Conservation (phyloP, 805 yeast genomes). For the Yamadazyma endophytica region DNA sequence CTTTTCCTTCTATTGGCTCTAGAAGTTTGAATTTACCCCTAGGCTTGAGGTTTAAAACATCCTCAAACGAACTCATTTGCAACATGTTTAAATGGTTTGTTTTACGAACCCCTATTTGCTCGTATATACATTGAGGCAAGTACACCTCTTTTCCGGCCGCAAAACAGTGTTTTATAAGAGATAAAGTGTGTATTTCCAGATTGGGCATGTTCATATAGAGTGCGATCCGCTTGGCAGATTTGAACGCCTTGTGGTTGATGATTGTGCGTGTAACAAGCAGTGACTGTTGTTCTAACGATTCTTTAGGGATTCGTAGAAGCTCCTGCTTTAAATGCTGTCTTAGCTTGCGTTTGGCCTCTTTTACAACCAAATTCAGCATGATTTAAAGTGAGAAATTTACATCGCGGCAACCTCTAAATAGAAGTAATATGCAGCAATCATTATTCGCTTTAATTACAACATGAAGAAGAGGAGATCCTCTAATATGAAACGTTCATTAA, state of each 20-base stretch:
- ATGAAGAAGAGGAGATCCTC: not conserved
- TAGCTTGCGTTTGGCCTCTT: conserved; percentile 20
- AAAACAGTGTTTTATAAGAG: conserved; percentile 51
- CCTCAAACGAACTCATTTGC: conserved; percentile 35
- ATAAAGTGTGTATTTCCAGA: conserved; percentile 62
- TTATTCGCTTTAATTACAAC: not conserved
- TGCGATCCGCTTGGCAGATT: conserved; percentile 48
- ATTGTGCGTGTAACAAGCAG: conserved; percentile 15
- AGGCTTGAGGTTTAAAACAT: conserved; percentile 50
- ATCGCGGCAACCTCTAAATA: not conserved
- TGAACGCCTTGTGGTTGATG: conserved; percentile 30
- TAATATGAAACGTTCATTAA: conserved; percentile 1
- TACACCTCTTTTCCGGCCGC: conserved; percentile 47
- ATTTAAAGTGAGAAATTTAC: not conserved
- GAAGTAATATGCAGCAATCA: too few species aligned
- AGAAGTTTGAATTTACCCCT: conserved; percentile 62
- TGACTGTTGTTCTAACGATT: conserved; percentile 22
- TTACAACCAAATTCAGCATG: conserved; percentile 2
- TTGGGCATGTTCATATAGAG: conserved; percentile 74
- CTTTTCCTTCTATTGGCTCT: conserved; percentile 54
- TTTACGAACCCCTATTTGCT: conserved; percentile 26
- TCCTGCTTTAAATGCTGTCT: conserved; percentile 20
- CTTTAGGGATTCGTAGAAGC: conserved; percentile 13
- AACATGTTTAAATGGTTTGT: conserved; percentile 52
- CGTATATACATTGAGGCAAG: conserved; percentile 50